These are phyloP conservation scores for Eucalyptus dawsonii DNA, from an alignment of 345 rosid genomes.

Conservation along the genomic window DNA sequence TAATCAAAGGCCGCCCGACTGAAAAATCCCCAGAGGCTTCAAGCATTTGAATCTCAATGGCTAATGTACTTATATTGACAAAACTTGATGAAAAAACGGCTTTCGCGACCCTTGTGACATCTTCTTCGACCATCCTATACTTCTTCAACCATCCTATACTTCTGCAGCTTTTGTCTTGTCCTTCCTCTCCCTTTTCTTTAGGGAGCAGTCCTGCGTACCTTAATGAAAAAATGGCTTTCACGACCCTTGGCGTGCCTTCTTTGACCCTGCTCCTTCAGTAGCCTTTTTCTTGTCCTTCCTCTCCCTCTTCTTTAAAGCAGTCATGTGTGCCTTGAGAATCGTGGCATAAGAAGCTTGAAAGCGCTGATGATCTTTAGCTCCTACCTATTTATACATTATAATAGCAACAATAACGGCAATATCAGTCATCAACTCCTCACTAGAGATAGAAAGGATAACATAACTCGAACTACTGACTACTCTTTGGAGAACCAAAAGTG, in stretches of 20 bases:
- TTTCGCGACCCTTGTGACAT: not conserved
- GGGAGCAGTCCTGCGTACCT: not conserved
- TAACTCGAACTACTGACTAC: fast-evolving
- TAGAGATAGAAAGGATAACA: not conserved
- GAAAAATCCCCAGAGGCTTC: not conserved
- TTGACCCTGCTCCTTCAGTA: constrained; percentile 23
- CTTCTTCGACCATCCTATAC: not conserved
- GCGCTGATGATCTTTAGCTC: constrained; percentile 82
- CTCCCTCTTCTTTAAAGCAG: constrained; percentile 86
- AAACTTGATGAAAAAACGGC: not conserved
- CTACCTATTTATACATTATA: constrained; percentile 39
- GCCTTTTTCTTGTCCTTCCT: constrained; percentile 85
- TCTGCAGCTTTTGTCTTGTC: not conserved
- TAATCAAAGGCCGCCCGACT: not conserved
- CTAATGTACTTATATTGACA: not conserved
- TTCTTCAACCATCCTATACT: not conserved
- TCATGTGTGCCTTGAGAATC: constrained; percentile 84
- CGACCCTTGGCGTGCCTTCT: constrained; percentile 14
- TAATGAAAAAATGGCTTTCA: not conserved
- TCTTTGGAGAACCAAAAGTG: not conserved
- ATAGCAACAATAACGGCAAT: not conserved
- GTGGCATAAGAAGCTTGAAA: constrained; percentile 94
- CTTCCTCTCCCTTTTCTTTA: not conserved
- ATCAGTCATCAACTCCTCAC: not conserved
- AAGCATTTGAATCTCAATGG: not conserved